phyloP scores from a whole-genome alignment of 2,329 filamentous ascomycete genomes.

The Huntiella decipiens region DNA sequence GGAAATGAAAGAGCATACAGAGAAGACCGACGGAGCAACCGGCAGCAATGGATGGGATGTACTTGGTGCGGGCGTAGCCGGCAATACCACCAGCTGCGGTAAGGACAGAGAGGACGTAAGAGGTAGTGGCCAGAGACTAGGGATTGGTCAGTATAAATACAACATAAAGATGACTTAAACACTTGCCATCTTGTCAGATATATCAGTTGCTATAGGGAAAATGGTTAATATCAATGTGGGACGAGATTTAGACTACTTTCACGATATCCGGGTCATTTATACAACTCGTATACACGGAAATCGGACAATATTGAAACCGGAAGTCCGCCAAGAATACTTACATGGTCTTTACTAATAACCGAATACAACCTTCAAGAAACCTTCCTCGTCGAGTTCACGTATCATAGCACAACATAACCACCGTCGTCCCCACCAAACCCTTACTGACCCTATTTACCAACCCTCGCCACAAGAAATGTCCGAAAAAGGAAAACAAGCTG shows the following conservation, averaged over 20 bases:
- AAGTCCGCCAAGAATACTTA: no score
- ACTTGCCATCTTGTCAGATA: slow-evolving; percentile 5
- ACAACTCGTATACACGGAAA: no score
- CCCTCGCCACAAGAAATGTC: neutral
- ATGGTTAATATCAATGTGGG: neutral
- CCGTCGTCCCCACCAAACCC: no score
- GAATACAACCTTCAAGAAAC: no score
- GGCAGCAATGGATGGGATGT: slow-evolving; percentile 68
- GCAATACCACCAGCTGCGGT: slow-evolving; percentile 75
- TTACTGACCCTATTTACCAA: neutral
- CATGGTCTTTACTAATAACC: no score
- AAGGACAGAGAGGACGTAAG: slow-evolving; percentile 59
- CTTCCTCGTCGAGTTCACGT: no score
- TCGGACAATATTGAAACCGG: no score
- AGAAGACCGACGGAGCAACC: slow-evolving; percentile 61
- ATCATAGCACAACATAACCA: no score
- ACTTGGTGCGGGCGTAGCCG: slow-evolving; percentile 71
- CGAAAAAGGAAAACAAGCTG: slow-evolving; percentile 1
- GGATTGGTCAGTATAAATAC: no score
- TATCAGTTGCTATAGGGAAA: neutral
- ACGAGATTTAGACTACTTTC: neutral
- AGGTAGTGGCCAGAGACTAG: slow-evolving; percentile 28
- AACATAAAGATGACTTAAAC: neutral
- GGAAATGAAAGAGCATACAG: slow-evolving; percentile 25
- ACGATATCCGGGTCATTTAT: neutral